These are phyloP conservation scores for Rubus idaeus DNA, from an alignment of 306 rosid species.

Conservation along the genomic window DNA sequence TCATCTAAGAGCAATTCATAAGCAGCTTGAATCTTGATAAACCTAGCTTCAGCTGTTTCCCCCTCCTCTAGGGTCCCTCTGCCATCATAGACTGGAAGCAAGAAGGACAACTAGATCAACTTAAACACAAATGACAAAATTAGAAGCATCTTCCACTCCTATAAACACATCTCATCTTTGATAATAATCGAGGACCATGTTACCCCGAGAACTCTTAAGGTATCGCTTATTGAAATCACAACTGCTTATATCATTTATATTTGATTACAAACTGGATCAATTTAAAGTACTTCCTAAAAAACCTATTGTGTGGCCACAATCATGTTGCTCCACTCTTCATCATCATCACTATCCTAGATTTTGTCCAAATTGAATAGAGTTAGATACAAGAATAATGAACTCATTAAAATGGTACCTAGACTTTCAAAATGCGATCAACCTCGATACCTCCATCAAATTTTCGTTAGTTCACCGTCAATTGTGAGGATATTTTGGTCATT, in stretches of 20 bases:
- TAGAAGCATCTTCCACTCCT: not conserved
- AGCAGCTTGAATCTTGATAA: constrained; percentile 97
- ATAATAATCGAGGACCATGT: not conserved
- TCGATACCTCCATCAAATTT: no score
- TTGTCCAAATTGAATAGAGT: not conserved
- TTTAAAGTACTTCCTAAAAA: not conserved
- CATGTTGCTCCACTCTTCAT: not conserved
- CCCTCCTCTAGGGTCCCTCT: constrained; percentile 92
- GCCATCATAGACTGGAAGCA: constrained; percentile 66
- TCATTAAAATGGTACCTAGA: no score
- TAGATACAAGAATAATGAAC: not conserved
- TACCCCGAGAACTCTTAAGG: not conserved
- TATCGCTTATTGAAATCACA: not conserved
- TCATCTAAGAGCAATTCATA: constrained; percentile 79
- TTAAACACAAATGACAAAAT: not conserved
- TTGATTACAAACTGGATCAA: not conserved
- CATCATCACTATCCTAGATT: not conserved
- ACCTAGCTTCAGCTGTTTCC: constrained; percentile 92
- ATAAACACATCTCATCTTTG: not conserved
- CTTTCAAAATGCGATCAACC: no score
- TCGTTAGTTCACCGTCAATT: no score
- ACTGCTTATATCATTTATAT: not conserved
- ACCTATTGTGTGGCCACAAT: not conserved
- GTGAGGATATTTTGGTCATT: no score
- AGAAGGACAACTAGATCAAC: constrained; percentile 19